Conservation (phyloP, 176 grass and related monocot genomes). For the Guadua angustifolia region DNA sequence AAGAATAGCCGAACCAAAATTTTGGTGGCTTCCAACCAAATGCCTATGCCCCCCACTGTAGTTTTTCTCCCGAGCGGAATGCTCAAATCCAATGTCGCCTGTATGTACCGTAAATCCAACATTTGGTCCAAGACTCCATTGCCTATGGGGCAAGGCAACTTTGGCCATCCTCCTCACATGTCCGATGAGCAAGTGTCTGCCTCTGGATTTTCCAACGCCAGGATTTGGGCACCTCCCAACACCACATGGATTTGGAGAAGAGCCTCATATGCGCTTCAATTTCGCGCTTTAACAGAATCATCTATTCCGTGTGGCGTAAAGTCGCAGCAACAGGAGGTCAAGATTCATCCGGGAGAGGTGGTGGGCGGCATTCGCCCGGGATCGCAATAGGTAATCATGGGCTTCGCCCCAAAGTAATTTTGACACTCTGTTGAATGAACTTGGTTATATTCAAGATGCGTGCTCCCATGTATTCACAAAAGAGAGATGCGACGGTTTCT, state of each 20-base stretch:
- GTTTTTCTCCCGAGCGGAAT: constrained; percentile 36
- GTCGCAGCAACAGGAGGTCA: constrained; percentile 51
- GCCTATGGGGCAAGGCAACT: constrained; percentile 47
- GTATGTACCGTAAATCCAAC: constrained; percentile 45
- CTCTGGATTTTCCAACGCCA: constrained; percentile 31
- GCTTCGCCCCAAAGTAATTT: constrained; percentile 28
- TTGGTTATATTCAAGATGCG: neutral
- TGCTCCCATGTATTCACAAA: neutral
- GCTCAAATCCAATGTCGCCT: constrained; percentile 34
- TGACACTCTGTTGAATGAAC: neutral
- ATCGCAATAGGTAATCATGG: constrained; percentile 27
- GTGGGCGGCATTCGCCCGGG: too few species aligned
- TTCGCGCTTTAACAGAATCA: constrained; percentile 62
- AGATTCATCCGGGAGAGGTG: constrained; percentile 48
- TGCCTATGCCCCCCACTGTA: constrained; percentile 51
- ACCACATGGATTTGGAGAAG: constrained; percentile 12
- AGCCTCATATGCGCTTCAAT: constrained; percentile 29
- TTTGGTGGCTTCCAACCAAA: constrained; percentile 53
- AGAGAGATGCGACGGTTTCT: neutral
- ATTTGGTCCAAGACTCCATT: constrained; percentile 24
- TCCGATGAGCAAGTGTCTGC: constrained; percentile 30
- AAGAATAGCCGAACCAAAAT: constrained; percentile 53
- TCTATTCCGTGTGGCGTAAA: constrained; percentile 55
- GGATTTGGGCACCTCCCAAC: constrained; percentile 24
- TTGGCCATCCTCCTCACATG: constrained; percentile 42